phyloP scores from a whole-genome alignment of 2,329 filamentous ascomycete species.

The Diaporthe vaccinii region DNA sequence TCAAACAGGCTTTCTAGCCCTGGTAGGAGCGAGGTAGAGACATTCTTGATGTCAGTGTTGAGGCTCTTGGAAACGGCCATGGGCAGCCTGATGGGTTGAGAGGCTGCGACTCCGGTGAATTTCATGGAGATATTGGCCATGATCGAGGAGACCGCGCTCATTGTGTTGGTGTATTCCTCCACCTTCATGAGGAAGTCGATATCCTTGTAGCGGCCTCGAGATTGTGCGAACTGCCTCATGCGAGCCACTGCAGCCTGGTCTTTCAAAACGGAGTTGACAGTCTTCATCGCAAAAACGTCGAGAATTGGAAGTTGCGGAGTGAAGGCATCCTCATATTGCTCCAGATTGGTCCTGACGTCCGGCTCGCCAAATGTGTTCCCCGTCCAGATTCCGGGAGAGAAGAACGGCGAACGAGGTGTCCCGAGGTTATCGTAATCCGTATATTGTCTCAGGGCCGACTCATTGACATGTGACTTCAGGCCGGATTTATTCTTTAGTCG shows the following conservation, averaged over 20 bases:
- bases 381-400: slow-evolving; percentile 16
- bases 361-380: slow-evolving; percentile 27
- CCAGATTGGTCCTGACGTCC: slow-evolving; percentile 32
- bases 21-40: slow-evolving; percentile 21
- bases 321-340: slow-evolving; percentile 20
- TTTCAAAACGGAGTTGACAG: slow-evolving; percentile 26
- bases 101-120: slow-evolving; percentile 30
- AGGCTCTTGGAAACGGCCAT: slow-evolving; percentile 21
- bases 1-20: slow-evolving; percentile 28
- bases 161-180: slow-evolving; percentile 13
- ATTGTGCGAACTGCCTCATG: slow-evolving; percentile 29
- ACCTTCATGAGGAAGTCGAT: slow-evolving; percentile 37
- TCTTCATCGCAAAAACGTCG: slow-evolving; percentile 34
- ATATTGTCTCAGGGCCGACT: slow-evolving; percentile 27
- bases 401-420: slow-evolving; percentile 20
- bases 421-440: slow-evolving; percentile 35
- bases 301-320: slow-evolving; percentile 24
- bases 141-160: slow-evolving; percentile 9
- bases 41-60: slow-evolving; percentile 29
- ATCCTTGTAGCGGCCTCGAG: slow-evolving; percentile 19
- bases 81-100: slow-evolving; percentile 29
- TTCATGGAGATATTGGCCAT: slow-evolving; percentile 27
- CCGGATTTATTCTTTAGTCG: slow-evolving; percentile 17
- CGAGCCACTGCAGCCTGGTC: slow-evolving; percentile 25
- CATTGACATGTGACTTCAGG: slow-evolving; percentile 27